Conservation (phyloP, 2,329 filamentous ascomycete genomes). For the Hysterium pulicare region DNA sequence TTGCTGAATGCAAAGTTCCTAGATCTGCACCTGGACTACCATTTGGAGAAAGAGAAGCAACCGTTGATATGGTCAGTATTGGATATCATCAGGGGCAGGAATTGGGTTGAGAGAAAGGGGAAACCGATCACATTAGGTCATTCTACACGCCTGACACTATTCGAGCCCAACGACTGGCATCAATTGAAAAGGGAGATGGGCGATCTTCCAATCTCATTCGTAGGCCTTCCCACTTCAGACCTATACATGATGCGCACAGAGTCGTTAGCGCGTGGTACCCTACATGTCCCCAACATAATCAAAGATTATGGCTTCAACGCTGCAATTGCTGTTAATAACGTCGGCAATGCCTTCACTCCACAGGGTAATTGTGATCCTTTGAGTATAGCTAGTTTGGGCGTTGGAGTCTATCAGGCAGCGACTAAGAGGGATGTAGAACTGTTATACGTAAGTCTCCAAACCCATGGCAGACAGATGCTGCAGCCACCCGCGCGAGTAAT, state of each 20-base stretch:
- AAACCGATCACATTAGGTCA: slow-evolving; percentile 56
- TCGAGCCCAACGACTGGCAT: slow-evolving; percentile 50
- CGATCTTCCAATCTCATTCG: slow-evolving; percentile 60
- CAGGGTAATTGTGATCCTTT: slow-evolving; percentile 66
- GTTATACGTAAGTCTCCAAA: slow-evolving; percentile 50
- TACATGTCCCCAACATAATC: slow-evolving; percentile 61
- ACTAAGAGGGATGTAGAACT: slow-evolving; percentile 57
- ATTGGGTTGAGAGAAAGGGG: slow-evolving; percentile 46
- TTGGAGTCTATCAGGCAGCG: slow-evolving; percentile 66
- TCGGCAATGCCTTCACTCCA: slow-evolving; percentile 72
- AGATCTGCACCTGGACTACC: slow-evolving; percentile 72
- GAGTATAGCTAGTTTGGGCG: slow-evolving; percentile 58
- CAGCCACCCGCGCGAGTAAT: not conserved
- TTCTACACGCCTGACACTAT: slow-evolving; percentile 63
- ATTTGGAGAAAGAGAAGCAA: slow-evolving; percentile 50
- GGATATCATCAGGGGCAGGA: slow-evolving; percentile 44
- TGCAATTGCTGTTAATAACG: slow-evolving; percentile 66
- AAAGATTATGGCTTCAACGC: slow-evolving; percentile 55
- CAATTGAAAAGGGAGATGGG: slow-evolving; percentile 48
- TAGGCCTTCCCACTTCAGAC: slow-evolving; percentile 68
- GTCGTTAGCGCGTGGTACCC: slow-evolving; percentile 53
- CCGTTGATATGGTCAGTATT: slow-evolving; percentile 56
- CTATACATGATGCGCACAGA: slow-evolving; percentile 65
- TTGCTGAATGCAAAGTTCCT: slow-evolving; percentile 53
- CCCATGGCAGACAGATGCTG: not conserved